These are phyloP conservation scores for Cladophialophora bantiana DNA, from an alignment of 2,329 filamentous ascomycete species.

Conservation along the genomic window DNA sequence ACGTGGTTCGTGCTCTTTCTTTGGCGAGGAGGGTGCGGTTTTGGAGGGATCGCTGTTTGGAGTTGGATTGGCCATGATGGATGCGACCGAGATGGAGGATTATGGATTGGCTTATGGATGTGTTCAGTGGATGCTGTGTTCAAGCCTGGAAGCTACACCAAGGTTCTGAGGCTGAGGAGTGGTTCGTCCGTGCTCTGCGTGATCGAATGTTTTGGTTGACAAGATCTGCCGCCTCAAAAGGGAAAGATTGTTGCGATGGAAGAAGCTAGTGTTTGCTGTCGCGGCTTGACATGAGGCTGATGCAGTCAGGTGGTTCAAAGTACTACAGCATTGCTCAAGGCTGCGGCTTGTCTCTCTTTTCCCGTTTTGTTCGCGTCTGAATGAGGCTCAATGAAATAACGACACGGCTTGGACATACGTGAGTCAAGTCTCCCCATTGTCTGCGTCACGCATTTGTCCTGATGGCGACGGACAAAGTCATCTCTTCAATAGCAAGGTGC, in stretches of 20 bases:
- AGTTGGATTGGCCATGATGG: neutral
- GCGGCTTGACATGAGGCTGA: conserved; percentile 3
- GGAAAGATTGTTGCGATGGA: neutral
- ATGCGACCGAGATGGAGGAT: neutral
- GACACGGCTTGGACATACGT: neutral
- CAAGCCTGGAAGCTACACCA: neutral
- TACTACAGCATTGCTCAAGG: neutral
- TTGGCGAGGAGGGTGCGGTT: neutral
- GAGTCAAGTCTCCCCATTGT: neutral
- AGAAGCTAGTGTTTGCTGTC: neutral
- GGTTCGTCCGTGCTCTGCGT: neutral
- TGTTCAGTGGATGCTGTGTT: neutral
- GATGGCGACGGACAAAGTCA: neutral
- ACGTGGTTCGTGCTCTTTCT: neutral
- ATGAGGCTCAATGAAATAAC: neutral
- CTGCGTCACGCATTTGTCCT: neutral
- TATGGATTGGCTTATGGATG: neutral
- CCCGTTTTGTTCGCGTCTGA: neutral
- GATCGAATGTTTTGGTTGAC: neutral
- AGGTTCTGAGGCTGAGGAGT: neutral
- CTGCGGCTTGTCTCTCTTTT: neutral
- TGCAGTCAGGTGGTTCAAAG: neutral
- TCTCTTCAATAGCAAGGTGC: neutral
- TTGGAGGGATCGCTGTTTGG: neutral
- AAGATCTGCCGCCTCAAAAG: neutral